Evolutionary conservation across 495 filamentous ascomycete species (phyloP).

Genomic region (Hamigera avellanea): DNA sequence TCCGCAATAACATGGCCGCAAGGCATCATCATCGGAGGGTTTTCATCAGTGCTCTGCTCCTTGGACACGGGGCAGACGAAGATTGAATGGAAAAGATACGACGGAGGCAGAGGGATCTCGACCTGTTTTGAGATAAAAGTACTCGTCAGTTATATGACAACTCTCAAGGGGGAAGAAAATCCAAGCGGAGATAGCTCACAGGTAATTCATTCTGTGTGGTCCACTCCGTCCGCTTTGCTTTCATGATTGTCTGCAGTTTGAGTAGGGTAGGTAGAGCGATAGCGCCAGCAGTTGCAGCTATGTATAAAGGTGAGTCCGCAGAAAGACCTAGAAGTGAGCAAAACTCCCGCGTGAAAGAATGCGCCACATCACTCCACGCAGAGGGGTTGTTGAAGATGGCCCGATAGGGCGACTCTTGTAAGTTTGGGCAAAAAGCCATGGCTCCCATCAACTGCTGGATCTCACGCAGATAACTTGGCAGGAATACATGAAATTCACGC

Average conservation of each 20-base stretch:
- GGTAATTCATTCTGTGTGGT: constrained; percentile 83
- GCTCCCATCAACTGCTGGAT: constrained; percentile 66
- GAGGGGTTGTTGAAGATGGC: constrained; percentile 57
- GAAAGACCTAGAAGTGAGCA: constrained; percentile 83
- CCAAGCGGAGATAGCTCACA: constrained; percentile 35
- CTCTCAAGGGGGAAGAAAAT: background rate
- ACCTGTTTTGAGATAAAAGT: constrained; percentile 38
- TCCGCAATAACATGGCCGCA: constrained; percentile 90
- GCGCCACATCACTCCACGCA: constrained; percentile 69
- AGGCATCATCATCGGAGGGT: constrained; percentile 96
- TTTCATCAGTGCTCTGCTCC: constrained; percentile 85
- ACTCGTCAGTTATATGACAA: background rate
- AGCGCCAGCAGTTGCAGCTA: constrained; percentile 81
- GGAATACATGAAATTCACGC: constrained; percentile 52
- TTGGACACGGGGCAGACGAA: constrained; percentile 97
- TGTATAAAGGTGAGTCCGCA: constrained; percentile 80
- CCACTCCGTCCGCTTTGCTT: constrained; percentile 86
- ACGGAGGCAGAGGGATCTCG: constrained; percentile 76
- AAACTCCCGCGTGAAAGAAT: constrained; percentile 86
- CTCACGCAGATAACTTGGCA: constrained; percentile 57
- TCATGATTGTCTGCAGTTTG: constrained; percentile 73
- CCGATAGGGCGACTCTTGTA: constrained; percentile 62
- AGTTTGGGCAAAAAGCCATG: constrained; percentile 62
- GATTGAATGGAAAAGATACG: constrained; percentile 88
- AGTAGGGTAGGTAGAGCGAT: constrained; percentile 78